Evolutionary conservation across 257 asterid species (phyloP), one percentile per base, ranked within the genome.

Genomic region (Prunella vulgaris): DNA sequence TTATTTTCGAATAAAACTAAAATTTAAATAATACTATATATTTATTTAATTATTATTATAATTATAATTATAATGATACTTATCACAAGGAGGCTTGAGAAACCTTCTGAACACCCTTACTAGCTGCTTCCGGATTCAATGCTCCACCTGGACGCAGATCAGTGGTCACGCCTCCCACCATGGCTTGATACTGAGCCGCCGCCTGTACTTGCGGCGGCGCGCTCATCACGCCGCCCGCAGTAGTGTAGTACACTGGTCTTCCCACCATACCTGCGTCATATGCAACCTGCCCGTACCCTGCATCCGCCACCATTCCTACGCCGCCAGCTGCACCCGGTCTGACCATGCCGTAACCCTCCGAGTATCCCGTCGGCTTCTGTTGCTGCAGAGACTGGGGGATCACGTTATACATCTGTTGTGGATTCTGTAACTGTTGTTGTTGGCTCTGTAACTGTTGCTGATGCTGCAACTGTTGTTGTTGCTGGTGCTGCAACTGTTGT

Each of bases 211-310:
- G 84, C 71, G 86, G 78, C 15, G 88, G 80, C 48, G 57, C 79
- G 49, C 78, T 82, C 77, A 87, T 74, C 2, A 80, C 87, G 2
- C 85, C 85, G 9, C 94, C 89, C 5, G 88, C 88, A 24, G 90
- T 75, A 4, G 82, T 75, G 78, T 88, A 93, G 71, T 84, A 82
- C 79, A 90, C 84, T 74, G 82, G 96, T 59, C 97, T 85, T 42
- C 91, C 92, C 59, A 79, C 92, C 65, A 79, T 62, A 0, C 90
- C 92, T 1, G 79, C 74, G 15, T 93, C 97, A 71, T 88, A 93
- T 57, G 85, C 92, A 85, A 93, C 10, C 74, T 81, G 96, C 24
- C 86, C 77, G 76, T 93, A 93, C 13, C 87, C 86, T 1, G 87
- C 9, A 3, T 66, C 85, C 74, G 84, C 59, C 63, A 79, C 74